phyloP scores from a whole-genome alignment of 2,329 filamentous ascomycete species.

The Dothideomycetes sp. region DNA sequence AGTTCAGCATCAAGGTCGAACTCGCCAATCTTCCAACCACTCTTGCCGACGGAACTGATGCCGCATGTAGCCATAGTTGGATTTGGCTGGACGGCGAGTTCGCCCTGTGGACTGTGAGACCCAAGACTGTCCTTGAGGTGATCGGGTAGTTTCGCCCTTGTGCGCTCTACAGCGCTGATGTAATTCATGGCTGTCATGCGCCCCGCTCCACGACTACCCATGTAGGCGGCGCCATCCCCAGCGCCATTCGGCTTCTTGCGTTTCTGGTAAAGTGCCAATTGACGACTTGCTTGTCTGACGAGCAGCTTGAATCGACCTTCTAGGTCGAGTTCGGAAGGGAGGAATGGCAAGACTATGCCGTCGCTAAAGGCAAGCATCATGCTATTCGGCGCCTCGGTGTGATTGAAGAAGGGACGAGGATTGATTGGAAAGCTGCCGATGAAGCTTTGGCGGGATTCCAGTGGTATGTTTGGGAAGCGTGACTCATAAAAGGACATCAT shows the following conservation, averaged over 20 bases:
- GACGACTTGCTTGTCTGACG: constrained; percentile 29
- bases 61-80: constrained; percentile 31
- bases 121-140: constrained; percentile 14
- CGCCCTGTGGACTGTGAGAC: constrained; percentile 26
- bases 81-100: constrained; percentile 20
- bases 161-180: constrained; percentile 28
- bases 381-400: constrained; percentile 26
- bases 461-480: constrained; percentile 17
- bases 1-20: constrained; percentile 15
- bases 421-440: constrained; percentile 36
- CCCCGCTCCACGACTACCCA: constrained; percentile 26
- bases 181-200: constrained; percentile 34
- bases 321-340: constrained; percentile 23
- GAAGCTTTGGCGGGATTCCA: constrained; percentile 25
- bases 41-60: constrained; percentile 30
- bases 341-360: constrained; percentile 33
- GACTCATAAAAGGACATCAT: constrained; percentile 35
- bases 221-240: too few relatives aligned
- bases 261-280: constrained; percentile 35
- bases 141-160: constrained; percentile 22
- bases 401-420: constrained; percentile 32
- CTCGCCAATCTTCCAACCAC: constrained; percentile 20
- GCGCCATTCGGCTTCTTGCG: too few relatives aligned
- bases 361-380: constrained; percentile 39
- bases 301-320: constrained; percentile 28